Percentiles rank a stretch among this genome's conserved stretches.
Conservation (phyloP, 2,329 filamentous ascomycete genomes). For the Dactylellina leptospora region DNA sequence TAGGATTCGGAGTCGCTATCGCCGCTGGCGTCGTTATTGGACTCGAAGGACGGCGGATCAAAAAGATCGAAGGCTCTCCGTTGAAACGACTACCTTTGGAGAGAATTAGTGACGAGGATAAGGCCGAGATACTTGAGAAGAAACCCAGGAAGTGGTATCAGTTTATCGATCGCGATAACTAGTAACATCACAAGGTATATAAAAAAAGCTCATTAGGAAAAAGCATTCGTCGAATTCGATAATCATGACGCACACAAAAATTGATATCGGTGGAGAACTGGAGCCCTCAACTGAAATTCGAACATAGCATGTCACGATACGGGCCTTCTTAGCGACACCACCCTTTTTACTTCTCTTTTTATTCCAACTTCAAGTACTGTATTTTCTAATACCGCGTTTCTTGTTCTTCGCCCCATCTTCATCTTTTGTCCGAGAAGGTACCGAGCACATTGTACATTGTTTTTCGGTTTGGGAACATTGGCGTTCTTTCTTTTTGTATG, state of each 20-base stretch:
- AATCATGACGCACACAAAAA: constrained; percentile 12
- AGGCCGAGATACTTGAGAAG: constrained; percentile 34
- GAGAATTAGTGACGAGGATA: constrained; percentile 44
- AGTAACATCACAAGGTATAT: constrained; percentile 7
- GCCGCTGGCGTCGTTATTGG: constrained; percentile 75
- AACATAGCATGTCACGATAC: constrained; percentile 25
- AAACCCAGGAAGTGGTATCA: constrained; percentile 38
- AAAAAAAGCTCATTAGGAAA: constrained; percentile 12
- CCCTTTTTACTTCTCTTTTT: constrained; percentile 4
- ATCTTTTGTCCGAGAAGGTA: background rate
- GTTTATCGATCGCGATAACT: constrained; percentile 51
- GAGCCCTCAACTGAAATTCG: constrained; percentile 1
- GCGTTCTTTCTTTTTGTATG: constrained; percentile 17
- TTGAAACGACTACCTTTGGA: constrained; percentile 30
- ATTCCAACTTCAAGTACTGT: constrained; percentile 41
- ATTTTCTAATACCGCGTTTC: constrained; percentile 38
- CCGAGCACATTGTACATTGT: constrained; percentile 6
- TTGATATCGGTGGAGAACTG: background rate
- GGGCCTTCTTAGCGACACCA: constrained; percentile 1
- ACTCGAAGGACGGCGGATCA: constrained; percentile 75
- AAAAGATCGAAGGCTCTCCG: constrained; percentile 71
- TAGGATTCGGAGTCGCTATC: constrained; percentile 75
- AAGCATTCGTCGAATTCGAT: constrained; percentile 12
- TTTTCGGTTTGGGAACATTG: background rate
- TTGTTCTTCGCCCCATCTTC: background rate